phyloP scores from a whole-genome alignment of 1,284 basidiomycete species.

The Agaricales sp. region DNA sequence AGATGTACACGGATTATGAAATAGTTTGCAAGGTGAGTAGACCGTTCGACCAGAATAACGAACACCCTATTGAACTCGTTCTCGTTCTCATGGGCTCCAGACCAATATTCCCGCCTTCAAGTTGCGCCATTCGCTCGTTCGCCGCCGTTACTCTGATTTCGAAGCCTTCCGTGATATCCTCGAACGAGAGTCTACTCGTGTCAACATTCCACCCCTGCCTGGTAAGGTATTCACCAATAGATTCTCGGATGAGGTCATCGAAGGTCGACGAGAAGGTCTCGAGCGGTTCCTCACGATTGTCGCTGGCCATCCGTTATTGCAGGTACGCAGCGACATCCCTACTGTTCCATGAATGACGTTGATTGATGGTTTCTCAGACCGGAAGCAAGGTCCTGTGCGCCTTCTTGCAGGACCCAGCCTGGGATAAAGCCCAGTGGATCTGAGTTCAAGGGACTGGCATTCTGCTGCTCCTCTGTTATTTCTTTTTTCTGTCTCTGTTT shows the following conservation, averaged over 20 bases:
- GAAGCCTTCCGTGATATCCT: conserved; percentile 98
- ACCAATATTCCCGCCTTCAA: conserved; percentile 99
- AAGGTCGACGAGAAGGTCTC: conserved; percentile 83
- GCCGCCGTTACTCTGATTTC: conserved; percentile 96
- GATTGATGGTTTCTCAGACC: conserved; percentile 44
- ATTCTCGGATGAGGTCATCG: conserved; percentile 97
- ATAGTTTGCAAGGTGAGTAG: conserved; percentile 87
- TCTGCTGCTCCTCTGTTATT: neutral
- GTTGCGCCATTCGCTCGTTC: conserved; percentile 87
- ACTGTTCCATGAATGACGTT: conserved; percentile 10
- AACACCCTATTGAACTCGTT: neutral
- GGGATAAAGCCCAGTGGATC: conserved; percentile 73
- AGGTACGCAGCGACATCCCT: conserved; percentile 40
- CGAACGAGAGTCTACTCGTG: conserved; percentile 92
- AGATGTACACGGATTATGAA: conserved; percentile 99
- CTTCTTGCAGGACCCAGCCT: conserved; percentile 86
- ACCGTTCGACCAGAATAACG: neutral
- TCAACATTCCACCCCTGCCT: conserved; percentile 94
- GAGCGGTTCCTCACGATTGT: conserved; percentile 96
- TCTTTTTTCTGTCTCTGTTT: neutral
- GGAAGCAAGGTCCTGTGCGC: conserved; percentile 96
- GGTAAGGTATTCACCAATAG: conserved; percentile 96
- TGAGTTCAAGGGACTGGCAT: conserved; percentile 22
- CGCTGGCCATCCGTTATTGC: conserved; percentile 92
- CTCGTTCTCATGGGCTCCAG: conserved; percentile 26